Evolutionary conservation across 352 stramenopile species (phyloP).

Genomic region (Pythium plurisporium): DNA sequence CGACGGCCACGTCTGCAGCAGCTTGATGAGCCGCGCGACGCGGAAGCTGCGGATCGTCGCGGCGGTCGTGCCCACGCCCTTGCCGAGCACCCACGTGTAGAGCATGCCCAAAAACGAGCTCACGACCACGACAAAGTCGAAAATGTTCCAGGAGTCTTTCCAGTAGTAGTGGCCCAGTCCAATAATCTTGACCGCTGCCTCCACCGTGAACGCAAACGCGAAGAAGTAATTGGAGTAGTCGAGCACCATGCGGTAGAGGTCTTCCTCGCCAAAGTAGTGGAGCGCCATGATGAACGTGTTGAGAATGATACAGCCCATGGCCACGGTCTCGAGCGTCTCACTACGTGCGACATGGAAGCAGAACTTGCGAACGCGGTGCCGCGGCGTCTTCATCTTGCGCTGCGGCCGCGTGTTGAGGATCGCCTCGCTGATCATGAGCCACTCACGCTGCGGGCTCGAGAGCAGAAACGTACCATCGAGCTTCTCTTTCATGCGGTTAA

Average conservation of each 20-base stretch:
- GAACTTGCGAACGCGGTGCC: constrained; percentile 28
- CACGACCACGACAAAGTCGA: constrained; percentile 69
- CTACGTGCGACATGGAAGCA: constrained; percentile 38
- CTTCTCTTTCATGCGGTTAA: constrained; percentile 73
- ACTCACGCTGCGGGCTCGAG: constrained; percentile 69
- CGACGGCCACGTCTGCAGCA: constrained; percentile 67
- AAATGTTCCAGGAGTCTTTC: constrained; percentile 76
- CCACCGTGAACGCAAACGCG: constrained; percentile 72
- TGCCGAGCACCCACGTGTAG: constrained; percentile 33
- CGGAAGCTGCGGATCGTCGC: constrained; percentile 77
- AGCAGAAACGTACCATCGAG: constrained; percentile 61
- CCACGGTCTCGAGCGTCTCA: constrained; percentile 61
- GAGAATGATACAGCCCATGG: constrained; percentile 80
- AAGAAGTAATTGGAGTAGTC: constrained; percentile 79
- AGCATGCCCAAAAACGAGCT: constrained; percentile 42
- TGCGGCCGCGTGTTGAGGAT: constrained; percentile 36
- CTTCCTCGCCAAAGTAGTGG: constrained; percentile 75
- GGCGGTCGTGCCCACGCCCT: constrained; percentile 33
- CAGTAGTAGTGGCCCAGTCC: constrained; percentile 74
- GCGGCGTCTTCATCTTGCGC: constrained; percentile 45
- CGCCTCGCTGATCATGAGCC: constrained; percentile 57
- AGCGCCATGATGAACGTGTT: constrained; percentile 86
- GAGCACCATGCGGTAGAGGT: constrained; percentile 48
- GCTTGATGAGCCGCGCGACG: constrained; percentile 62
- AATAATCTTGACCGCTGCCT: constrained; percentile 78